A percentile compares a stretch with the other conserved stretches of the same genome.
phyloP scores from a whole-genome alignment of 2,329 filamentous ascomycete genomes.

The Cladosporium sp. region DNA sequence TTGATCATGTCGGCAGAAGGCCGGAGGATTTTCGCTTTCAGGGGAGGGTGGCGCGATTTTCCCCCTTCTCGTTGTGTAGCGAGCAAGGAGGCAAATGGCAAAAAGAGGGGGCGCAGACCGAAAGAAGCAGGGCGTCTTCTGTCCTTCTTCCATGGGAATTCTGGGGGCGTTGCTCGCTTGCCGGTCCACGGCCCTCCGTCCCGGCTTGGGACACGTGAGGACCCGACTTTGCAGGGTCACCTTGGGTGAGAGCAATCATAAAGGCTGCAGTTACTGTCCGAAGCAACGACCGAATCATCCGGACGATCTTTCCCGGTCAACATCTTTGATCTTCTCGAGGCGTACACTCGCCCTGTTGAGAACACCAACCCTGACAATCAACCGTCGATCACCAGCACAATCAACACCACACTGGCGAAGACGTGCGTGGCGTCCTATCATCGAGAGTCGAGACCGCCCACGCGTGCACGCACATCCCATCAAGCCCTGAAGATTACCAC shows the following conservation, averaged over 20 bases:
- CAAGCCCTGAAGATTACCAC: no score
- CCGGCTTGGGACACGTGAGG: background rate
- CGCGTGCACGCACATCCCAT: no score
- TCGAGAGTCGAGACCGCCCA: no score
- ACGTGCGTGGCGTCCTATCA: no score
- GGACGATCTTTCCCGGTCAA: background rate
- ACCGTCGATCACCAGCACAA: no score
- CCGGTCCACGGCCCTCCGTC: background rate
- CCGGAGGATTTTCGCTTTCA: background rate
- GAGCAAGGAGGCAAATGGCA: background rate
- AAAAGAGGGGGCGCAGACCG: background rate
- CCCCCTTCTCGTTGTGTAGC: background rate
- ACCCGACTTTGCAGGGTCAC: background rate
- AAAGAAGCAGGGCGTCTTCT: background rate
- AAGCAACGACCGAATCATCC: background rate
- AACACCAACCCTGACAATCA: no score
- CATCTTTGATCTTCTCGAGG: no score
- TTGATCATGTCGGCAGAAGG: background rate
- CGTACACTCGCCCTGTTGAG: no score
- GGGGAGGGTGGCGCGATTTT: slow-evolving; percentile 3
- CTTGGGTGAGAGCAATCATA: no score
- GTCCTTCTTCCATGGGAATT: slow-evolving; percentile 4
- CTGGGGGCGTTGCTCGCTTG: background rate
- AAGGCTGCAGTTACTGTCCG: no score
- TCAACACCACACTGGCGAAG: no score